Evolutionary conservation across 2,329 filamentous ascomycete genomes (phyloP).

Genomic region (Alternaria triticina): DNA sequence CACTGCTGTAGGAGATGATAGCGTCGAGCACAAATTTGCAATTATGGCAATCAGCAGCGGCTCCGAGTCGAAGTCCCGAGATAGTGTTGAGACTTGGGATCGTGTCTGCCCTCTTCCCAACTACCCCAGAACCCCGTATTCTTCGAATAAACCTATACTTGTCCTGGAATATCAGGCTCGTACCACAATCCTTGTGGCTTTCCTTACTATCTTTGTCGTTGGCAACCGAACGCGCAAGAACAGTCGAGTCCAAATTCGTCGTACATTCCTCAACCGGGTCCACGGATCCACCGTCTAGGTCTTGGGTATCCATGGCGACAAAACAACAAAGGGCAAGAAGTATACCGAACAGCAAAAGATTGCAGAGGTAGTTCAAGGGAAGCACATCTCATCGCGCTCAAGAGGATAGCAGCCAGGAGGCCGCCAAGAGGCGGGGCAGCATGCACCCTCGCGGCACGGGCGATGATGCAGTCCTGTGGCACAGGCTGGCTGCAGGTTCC

Average conservation of each 20-base stretch:
- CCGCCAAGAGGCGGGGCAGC: slow-evolving; percentile 1
- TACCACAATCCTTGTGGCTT: not conserved
- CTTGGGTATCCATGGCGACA: not conserved
- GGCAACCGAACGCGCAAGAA: not conserved
- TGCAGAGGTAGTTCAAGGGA: too few relatives aligned
- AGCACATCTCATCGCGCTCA: not conserved
- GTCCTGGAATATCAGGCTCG: too few relatives aligned
- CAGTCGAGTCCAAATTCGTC: not conserved
- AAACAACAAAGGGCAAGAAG: too few relatives aligned
- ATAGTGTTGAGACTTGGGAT: not conserved
- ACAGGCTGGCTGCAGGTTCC: not conserved
- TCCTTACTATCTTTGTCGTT: not conserved
- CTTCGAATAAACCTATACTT: too few relatives aligned
- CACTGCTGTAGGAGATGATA: not conserved
- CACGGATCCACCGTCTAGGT: fast-evolving
- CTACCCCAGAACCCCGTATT: too few relatives aligned
- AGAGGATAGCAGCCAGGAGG: not conserved
- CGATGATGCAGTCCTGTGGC: not conserved
- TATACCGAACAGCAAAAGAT: fast-evolving
- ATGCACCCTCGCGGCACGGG: not conserved
- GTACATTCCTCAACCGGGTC: not conserved
- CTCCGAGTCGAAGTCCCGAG: not conserved
- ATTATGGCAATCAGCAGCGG: not conserved
- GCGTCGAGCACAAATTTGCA: not conserved
- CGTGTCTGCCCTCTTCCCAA: too few relatives aligned